Evolutionary conservation across 2,329 filamentous ascomycete species (phyloP).

Genomic region (Didymella arachidicola): DNA sequence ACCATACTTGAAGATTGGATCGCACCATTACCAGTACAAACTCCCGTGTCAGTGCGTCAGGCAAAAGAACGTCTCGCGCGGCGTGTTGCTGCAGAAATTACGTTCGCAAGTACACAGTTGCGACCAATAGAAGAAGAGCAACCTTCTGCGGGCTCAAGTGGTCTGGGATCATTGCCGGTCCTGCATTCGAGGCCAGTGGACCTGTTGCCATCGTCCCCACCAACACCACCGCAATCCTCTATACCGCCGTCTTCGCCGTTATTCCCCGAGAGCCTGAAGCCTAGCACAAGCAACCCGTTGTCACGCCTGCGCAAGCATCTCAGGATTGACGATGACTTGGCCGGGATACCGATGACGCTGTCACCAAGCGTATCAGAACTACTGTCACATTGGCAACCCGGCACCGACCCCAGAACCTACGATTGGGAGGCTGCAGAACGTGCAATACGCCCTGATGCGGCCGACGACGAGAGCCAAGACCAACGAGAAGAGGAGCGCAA

Average conservation of each 20-base stretch:
- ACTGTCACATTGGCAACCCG: conserved; percentile 54
- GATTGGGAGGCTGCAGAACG: conserved; percentile 51
- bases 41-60: conserved; percentile 38
- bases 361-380: conserved; percentile 47
- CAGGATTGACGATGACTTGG: conserved; percentile 37
- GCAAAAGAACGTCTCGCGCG: conserved; percentile 44
- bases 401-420: conserved; percentile 50
- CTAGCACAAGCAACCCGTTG: conserved; percentile 25
- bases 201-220: conserved; percentile 21
- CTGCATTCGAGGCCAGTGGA: conserved; percentile 28
- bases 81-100: conserved; percentile 48
- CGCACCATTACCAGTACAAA: conserved; percentile 36
- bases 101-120: conserved; percentile 46
- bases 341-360: conserved; percentile 25
- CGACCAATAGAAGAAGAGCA: conserved; percentile 19
- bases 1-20: conserved; percentile 44
- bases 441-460: conserved; percentile 34
- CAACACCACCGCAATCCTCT: conserved; percentile 27
- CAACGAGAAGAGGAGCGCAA: conserved; percentile 49
- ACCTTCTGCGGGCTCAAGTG: conserved; percentile 20
- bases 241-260: conserved; percentile 28
- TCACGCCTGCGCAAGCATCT: conserved; percentile 50
- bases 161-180: conserved; percentile 29
- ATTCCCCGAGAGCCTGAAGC: neutral
- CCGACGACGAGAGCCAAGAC: conserved; percentile 48